Percentiles rank a stretch among this genome's conserved stretches.
These are phyloP conservation scores for Clavispora santaluciae DNA, from an alignment of 805 yeast genomes.

Conservation along the genomic window DNA sequence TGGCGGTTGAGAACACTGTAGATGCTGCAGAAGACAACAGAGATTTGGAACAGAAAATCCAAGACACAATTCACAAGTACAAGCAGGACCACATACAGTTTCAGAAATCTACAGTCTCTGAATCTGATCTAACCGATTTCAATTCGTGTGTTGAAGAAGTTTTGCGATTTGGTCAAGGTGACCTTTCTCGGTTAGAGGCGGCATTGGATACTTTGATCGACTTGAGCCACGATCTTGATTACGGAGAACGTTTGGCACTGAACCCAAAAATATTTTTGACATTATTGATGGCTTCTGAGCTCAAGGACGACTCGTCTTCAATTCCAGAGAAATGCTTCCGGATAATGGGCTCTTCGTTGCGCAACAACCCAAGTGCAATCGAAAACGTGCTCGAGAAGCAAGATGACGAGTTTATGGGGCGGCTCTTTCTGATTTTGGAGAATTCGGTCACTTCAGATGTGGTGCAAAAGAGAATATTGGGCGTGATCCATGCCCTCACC, in stretches of 20 bases:
- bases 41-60: conserved; percentile 4
- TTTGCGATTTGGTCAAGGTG: conserved; percentile 9
- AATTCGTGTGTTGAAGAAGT: conserved; percentile 11
- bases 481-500: conserved; percentile 46
- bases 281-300: conserved; percentile 21
- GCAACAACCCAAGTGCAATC: conserved; percentile 69
- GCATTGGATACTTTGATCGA: conserved; percentile 48
- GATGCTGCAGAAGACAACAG: conserved; percentile 2
- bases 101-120: conserved; percentile 6
- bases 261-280: conserved; percentile 26
- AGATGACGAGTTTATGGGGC: conserved; percentile 14
- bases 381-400: conserved; percentile 28
- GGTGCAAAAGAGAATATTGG: conserved; percentile 45
- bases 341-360: conserved; percentile 59
- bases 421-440: conserved; percentile 19
- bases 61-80: conserved; percentile 5
- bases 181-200: conserved; percentile 15
- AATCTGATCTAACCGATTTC: conserved; percentile 15
- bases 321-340: conserved; percentile 48
- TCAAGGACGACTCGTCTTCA: conserved; percentile 6
- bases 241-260: conserved; percentile 47
- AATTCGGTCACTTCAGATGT: conserved; percentile 20
- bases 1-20: conserved; percentile 2
- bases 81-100: conserved; percentile 1
- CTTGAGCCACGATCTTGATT: conserved; percentile 62